phyloP scores from a whole-genome alignment of 225 moss, liverwort and hornwort genomes.

The Rhytidiadelphus loreus region DNA sequence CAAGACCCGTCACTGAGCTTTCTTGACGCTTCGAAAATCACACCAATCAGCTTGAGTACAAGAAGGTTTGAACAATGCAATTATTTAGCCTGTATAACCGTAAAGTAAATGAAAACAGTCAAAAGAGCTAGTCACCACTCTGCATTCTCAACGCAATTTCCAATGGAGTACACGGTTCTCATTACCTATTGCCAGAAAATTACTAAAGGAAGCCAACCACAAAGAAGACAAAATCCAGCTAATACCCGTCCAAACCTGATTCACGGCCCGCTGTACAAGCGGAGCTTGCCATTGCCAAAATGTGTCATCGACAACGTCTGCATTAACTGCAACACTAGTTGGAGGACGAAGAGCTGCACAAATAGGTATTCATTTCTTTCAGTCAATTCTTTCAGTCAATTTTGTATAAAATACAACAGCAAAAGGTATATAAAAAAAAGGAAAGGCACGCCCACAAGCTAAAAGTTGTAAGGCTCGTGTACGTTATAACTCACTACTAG shows the following conservation, averaged over 20 bases:
- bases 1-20: neutral
- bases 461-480: neutral
- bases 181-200: neutral
- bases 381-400: neutral
- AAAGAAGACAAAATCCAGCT: conserved; percentile 2
- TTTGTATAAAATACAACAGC: neutral
- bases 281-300: conserved; percentile 91
- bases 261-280: conserved; percentile 56
- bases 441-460: neutral
- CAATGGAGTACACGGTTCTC: neutral
- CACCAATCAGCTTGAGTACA: neutral
- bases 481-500: neutral
- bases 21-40: neutral
- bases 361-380: neutral
- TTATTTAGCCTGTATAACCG: neutral
- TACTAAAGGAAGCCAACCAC: neutral
- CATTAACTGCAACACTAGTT: conserved; percentile 36
- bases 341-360: conserved; percentile 83
- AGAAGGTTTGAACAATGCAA: neutral
- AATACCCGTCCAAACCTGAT: conserved; percentile 41
- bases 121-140: neutral
- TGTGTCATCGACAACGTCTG: conserved; percentile 72
- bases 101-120: neutral
- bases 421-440: neutral
- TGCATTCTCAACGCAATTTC: neutral